Percentiles rank a stretch among this genome's conserved stretches.
Evolutionary conservation across 306 rosid genomes (phyloP).

Genomic region (Cicer judaicum): DNA sequence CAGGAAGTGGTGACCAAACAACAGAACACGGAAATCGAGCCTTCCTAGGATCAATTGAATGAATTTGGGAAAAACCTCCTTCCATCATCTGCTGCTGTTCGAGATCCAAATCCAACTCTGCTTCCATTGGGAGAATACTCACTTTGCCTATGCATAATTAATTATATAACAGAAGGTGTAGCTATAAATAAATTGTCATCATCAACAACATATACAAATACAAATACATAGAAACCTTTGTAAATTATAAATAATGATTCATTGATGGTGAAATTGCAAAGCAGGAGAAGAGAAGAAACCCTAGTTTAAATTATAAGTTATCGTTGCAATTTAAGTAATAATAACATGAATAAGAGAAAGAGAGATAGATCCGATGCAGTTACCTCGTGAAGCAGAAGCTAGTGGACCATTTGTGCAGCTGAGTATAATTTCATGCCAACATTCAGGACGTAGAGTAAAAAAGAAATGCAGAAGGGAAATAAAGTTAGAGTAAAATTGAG

Average conservation of each 20-base stretch:
- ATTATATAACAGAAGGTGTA: constrained; percentile 23
- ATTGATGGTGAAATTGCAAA: not conserved
- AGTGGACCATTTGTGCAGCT: not conserved
- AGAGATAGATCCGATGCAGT: constrained; percentile 20
- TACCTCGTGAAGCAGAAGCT: constrained; percentile 33
- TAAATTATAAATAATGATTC: not conserved
- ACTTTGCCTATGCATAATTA: constrained; percentile 28
- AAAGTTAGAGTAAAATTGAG: too few species aligned
- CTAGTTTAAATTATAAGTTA: not conserved
- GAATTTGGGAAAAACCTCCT: constrained; percentile 47
- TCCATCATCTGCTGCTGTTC: constrained; percentile 60
- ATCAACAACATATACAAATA: not conserved
- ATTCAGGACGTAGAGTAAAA: not conserved
- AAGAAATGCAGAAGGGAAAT: too few species aligned
- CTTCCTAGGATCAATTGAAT: constrained; percentile 67
- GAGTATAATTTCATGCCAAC: not conserved
- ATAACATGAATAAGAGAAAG: not conserved
- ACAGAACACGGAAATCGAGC: constrained; percentile 89
- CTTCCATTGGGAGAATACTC: constrained; percentile 61
- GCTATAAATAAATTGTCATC: not conserved
- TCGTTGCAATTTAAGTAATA: not conserved
- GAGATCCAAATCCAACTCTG: constrained; percentile 56
- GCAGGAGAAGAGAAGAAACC: constrained; percentile 11
- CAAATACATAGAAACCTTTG: not conserved
- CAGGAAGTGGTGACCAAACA: constrained; percentile 98